Conservation (phyloP, 2,329 filamentous ascomycete genomes). For the Exserohilum turcica region DNA sequence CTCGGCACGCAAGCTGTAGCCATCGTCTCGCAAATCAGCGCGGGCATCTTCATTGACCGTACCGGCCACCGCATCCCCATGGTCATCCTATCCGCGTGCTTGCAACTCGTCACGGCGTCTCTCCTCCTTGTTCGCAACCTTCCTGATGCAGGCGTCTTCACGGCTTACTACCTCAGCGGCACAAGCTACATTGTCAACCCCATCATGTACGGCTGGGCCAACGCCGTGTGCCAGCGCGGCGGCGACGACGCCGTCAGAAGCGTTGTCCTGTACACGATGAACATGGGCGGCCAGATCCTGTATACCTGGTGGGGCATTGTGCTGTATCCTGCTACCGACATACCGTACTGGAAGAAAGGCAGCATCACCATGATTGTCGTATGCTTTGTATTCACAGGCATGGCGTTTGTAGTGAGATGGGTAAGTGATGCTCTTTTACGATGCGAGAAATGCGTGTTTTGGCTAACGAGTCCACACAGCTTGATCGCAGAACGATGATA, state of each 20-base stretch:
- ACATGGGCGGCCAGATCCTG: slow-evolving; percentile 42
- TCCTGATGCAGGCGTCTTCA: slow-evolving; percentile 39
- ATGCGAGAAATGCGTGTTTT: too few species aligned
- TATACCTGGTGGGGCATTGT: slow-evolving; percentile 55
- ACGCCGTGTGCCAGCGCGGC: slow-evolving; percentile 39
- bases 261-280: slow-evolving; percentile 50
- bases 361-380: slow-evolving; percentile 44
- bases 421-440: slow-evolving; percentile 11
- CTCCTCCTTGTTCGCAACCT: slow-evolving; percentile 41
- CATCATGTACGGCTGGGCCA: slow-evolving; percentile 48
- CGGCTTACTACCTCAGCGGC: slow-evolving; percentile 46
- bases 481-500: slow-evolving; percentile 4
- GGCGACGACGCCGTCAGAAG: slow-evolving; percentile 51
- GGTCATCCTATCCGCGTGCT: slow-evolving; percentile 33
- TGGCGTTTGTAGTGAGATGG: slow-evolving; percentile 21
- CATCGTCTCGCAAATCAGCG: slow-evolving; percentile 54
- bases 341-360: slow-evolving; percentile 51
- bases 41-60: slow-evolving; percentile 45
- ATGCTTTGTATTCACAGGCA: slow-evolving; percentile 20
- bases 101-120: slow-evolving; percentile 42
- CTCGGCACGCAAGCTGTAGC: slow-evolving; percentile 62
- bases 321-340: slow-evolving; percentile 50
- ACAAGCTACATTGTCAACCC: slow-evolving; percentile 49
- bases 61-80: slow-evolving; percentile 43
- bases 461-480: slow-evolving; percentile 4